Evolutionary conservation across 306 rosid species (phyloP), one percentile per base, ranked within the genome.

Genomic region (Purshia tridentata): DNA sequence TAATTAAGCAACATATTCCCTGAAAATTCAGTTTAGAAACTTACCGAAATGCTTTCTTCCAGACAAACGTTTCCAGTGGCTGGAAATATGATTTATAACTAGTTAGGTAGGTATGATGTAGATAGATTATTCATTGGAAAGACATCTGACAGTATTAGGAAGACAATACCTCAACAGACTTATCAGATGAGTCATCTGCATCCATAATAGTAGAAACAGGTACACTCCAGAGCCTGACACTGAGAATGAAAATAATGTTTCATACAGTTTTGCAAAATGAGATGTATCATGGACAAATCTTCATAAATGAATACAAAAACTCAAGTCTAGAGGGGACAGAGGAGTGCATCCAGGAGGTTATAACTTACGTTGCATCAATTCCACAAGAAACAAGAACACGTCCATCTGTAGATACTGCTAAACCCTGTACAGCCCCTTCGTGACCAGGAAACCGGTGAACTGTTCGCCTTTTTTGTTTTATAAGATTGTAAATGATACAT

Each of bases 31-130:
- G 29, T n/a, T 35, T 7, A 47, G 67, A 73, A 65, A 48, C 88
- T 86, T 76, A 91, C 99, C 91, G 84, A 81, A 89, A 91, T 59
- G 97, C 97, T 73, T 91, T 88, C 82, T 83, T 87, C 92, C 91
- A 87, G 54, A 77, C 80, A 84, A 80, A 81, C 66, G 86, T 96
- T 76, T 84, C 90, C 45, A 79, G 74, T 5, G 96, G 95, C 99
- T 91, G 92, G 55, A 72, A 56, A 46, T 16, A 72, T 40, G 29
- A 77, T 65, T 66, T n/a, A 54, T 59, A 71, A 74, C 57, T 45
- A 62, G 83, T 77, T 47, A 82, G 75, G 35, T 65, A 42, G 69
- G 50, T 55, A 42, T 23, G 67, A 59, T 1, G 49, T 4, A 20
- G 7, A 54, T 52, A 60, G 8, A 39, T 5, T 50, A 72, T n/a